Percentiles rank a stretch among this genome's conserved stretches.
Evolutionary conservation across 2,329 filamentous ascomycete species (phyloP).

Genomic region (Exophiala alcalophila): DNA sequence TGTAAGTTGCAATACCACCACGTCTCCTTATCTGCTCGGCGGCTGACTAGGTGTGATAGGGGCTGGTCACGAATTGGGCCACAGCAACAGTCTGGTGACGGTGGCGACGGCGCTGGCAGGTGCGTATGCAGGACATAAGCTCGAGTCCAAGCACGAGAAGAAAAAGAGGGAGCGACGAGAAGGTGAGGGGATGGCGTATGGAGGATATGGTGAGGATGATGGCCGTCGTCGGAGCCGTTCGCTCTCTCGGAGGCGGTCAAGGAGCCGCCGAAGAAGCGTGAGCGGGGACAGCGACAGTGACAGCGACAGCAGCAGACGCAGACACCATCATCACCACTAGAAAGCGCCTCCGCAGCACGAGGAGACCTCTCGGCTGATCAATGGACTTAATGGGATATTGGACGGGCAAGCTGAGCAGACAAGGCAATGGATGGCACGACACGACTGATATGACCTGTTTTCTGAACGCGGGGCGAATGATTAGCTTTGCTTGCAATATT

Average conservation of each 20-base stretch:
- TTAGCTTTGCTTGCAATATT: too few species aligned
- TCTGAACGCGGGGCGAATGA: too few species aligned
- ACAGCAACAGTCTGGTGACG: constrained; percentile 20
- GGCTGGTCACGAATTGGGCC: constrained; percentile 28
- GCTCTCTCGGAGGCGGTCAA: constrained; percentile 11
- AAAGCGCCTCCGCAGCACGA: neutral
- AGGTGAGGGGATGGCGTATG: constrained; percentile 8
- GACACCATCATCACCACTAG: constrained; percentile 19
- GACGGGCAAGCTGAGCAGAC: neutral
- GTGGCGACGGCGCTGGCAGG: constrained; percentile 21
- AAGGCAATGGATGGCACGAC: too few species aligned
- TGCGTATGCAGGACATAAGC: constrained; percentile 28
- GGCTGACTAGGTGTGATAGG: constrained; percentile 11
- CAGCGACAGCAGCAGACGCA: constrained; percentile 23
- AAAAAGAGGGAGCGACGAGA: constrained; percentile 18
- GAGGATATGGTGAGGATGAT: constrained; percentile 15
- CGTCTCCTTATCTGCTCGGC: neutral
- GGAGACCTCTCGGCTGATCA: neutral
- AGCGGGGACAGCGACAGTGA: constrained; percentile 22
- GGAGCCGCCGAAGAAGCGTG: constrained; percentile 15
- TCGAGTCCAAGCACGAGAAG: constrained; percentile 28
- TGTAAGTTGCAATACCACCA: constrained; percentile 15
- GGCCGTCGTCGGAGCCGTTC: constrained; percentile 15
- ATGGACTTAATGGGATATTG: constrained; percentile 1
- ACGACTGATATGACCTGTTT: neutral